Percentiles rank a stretch among this genome's conserved stretches.
These are phyloP conservation scores for Datisca glomerata DNA, from an alignment of 306 rosid species.

Conservation along the genomic window DNA sequence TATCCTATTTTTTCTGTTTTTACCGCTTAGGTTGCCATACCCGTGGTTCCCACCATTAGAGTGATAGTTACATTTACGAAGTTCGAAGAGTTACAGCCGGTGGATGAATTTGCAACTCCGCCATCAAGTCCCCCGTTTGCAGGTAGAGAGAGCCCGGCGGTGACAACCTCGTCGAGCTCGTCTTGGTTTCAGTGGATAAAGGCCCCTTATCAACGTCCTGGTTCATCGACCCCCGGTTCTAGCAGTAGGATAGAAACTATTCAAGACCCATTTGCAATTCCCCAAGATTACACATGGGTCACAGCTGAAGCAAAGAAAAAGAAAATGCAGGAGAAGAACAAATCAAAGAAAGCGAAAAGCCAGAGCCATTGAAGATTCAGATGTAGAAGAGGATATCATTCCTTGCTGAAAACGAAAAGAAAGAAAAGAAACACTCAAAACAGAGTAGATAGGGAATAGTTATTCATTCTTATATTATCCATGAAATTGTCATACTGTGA, in stretches of 20 bases:
- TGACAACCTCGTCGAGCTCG: slow-evolving; percentile 27
- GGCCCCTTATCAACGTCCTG: slow-evolving; percentile 68
- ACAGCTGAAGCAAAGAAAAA: slow-evolving; percentile 77
- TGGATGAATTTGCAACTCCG: slow-evolving; percentile 76
- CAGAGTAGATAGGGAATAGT: too few species aligned
- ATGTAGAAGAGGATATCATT: too few species aligned
- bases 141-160: slow-evolving; percentile 57
- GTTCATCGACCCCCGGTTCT: slow-evolving; percentile 40
- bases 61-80: slow-evolving; percentile 87
- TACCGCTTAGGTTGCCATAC: slow-evolving; percentile 75
- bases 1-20: slow-evolving; percentile 4
- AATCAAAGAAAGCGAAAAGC: slow-evolving; percentile 68
- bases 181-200: slow-evolving; percentile 99
- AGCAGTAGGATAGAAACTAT: slow-evolving; percentile 71
- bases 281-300: slow-evolving; percentile 74
- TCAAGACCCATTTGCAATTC: slow-evolving; percentile 83
- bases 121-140: slow-evolving; percentile 68
- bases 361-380: slow-evolving; percentile 34
- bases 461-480: too few species aligned
- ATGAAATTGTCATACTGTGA: too few species aligned
- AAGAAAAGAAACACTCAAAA: too few species aligned
- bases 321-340: slow-evolving; percentile 91
- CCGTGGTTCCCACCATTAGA: slow-evolving; percentile 90
- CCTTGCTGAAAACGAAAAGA: too few species aligned
- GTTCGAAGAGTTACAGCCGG: slow-evolving; percentile 74